These are phyloP conservation scores for Citeromyces nyonsensis DNA, from an alignment of 805 yeast species.

Conservation along the genomic window DNA sequence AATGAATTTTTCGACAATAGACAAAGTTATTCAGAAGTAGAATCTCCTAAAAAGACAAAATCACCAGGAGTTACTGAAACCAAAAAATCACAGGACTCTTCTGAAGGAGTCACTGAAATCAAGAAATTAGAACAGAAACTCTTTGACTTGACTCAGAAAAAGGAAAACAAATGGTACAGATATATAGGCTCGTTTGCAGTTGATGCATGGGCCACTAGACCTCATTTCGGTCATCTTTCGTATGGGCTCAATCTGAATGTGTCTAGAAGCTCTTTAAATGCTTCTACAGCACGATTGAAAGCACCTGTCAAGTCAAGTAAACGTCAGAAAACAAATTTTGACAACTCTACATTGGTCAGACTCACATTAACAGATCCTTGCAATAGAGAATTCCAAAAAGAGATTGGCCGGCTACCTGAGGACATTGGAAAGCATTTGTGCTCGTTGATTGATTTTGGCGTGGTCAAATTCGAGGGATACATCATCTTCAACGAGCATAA, in stretches of 20 bases:
- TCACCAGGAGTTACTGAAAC: background rate
- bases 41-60: background rate
- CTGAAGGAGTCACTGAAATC: background rate
- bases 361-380: constrained; percentile 7
- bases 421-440: constrained; percentile 49
- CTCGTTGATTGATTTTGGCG: constrained; percentile 42
- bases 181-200: constrained; percentile 47
- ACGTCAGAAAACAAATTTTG: constrained; percentile 6
- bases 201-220: constrained; percentile 62
- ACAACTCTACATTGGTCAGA: constrained; percentile 10
- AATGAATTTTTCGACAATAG: constrained; percentile 20
- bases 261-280: constrained; percentile 15
- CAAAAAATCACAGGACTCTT: no score
- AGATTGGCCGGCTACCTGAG: constrained; percentile 66
- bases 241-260: constrained; percentile 27
- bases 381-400: constrained; percentile 20
- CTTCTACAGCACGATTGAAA: constrained; percentile 7
- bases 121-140: background rate
- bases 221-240: constrained; percentile 29
- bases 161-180: constrained; percentile 7
- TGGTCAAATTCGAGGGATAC: constrained; percentile 38
- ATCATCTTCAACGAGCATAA: constrained; percentile 39
- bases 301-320: constrained; percentile 3
- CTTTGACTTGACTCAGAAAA: background rate
- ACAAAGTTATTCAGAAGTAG: constrained; percentile 3